Base-by-base conservation (phyloP, 345 rosid species). In the Capsella bursapastoris region DNA sequence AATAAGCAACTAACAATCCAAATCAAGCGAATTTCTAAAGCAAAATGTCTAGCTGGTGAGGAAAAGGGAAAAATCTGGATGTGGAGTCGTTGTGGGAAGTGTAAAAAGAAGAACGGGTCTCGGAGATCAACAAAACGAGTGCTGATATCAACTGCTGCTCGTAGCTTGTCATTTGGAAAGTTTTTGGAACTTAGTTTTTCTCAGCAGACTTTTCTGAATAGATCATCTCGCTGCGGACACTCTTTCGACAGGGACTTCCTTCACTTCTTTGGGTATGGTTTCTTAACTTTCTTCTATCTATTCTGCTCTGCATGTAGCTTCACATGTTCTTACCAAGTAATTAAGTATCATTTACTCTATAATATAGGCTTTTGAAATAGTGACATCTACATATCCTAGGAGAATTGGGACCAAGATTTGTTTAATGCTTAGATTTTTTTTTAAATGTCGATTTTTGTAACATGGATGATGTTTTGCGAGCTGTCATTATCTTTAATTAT, bases 11-110 rank as follows among this genome's bases (percentile, higher is more conserved):
- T 95, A 6, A 88, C 89, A 10, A 84, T 95, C 77, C 85, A 74
- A 81, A 89, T 88, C 75, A 90, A 86, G 75, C 84, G 79, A 66
- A 85, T 84, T 71, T 67, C 82, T 4, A 13, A 2, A 4, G 64
- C 52, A 27, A 86, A 83, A 68, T 29, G 38, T 68, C 83, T 92
- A 75, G 75, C 96, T 28, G 94, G 97, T 65, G 91, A 86, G 78
- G 83, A 67, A 37, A 82, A 86, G 79, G 91, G 91, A 74, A 92
- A 92, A 84, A 79, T 95, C 66, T 95, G 99, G 99, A 95, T 92
- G 99, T 95, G 99, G 99, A 85, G 97, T 78, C 68, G 91, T 31
- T 95, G 98, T 72, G 84, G 88, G 43, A 86, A 87, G 85, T 95
- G 99, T 79, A 85, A 80, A 72, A 66, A 77, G 71, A 82, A 74